Evolutionary conservation across 331 rosid genomes (phyloP), one percentile per base, ranked within the genome.

Genomic region (Pyrus hybrid): DNA sequence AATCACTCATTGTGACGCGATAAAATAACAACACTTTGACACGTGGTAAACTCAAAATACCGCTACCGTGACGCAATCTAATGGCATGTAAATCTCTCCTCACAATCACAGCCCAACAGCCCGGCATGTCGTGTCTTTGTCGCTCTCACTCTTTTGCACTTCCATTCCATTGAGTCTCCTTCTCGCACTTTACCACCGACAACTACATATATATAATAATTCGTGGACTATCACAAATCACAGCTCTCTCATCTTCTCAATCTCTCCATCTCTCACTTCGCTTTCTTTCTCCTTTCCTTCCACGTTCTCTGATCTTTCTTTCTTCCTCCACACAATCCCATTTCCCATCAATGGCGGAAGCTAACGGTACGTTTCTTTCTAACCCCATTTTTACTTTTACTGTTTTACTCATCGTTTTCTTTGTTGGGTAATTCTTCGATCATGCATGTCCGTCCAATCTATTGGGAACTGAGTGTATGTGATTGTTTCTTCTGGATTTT

Each of bases 281-380:
- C 66, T 62, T 26, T 62, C 35, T 62, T 8, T 62, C 61, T 71
- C 56, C 56, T 5, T 18, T 17, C 67, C 29, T 64, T 30, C 21
- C 49, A 70, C 80, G 63, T 61, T 33, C 71, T 49, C 74, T 13
- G 69, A 66, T 53, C 56, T 68, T 56, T 14, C 76, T 10, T 23
- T 43, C n/a, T 60, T 74, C 70, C 22, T 81, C 69, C 29, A 8
- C 20, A 12, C 66, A 33, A 62, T 16, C n/a, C 23, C 37, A 37
- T 70, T 61, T 45, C 80, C 66, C 30, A 62, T 62, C 80, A 86
- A 51, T 88, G 93, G 86, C 79, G 72, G 90, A 74, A 14, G 70
- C 70, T 49, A 45, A 45, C 45, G 80, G 85, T 86, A 65, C 13
- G 32, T 8, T 67, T 18, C 56, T 54, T 51, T 51, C 11, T 5